phyloP scores from a whole-genome alignment of 345 rosid species.

The Clausena lansium region DNA sequence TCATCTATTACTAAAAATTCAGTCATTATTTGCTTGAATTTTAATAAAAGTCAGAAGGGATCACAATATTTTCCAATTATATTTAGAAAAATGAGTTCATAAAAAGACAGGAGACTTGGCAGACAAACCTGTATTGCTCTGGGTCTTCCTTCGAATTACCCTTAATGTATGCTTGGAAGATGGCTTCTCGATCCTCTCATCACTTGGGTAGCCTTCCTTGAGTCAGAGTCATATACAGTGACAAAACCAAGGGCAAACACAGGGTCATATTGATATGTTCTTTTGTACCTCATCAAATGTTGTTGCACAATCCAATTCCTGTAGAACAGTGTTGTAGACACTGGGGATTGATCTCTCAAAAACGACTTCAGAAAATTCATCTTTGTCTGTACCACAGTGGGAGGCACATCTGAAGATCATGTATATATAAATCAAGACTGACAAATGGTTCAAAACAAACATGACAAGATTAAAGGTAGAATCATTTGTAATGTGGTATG shows the following conservation, averaged over 20 bases:
- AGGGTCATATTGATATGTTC: slow-evolving; percentile 71
- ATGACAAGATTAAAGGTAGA: background rate
- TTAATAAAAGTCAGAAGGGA: background rate
- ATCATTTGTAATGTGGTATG: background rate
- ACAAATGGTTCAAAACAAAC: background rate
- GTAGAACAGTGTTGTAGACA: slow-evolving; percentile 78
- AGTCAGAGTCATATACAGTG: slow-evolving; percentile 91
- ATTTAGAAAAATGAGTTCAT: background rate
- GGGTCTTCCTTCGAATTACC: slow-evolving; percentile 98
- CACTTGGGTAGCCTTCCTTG: slow-evolving; percentile 97
- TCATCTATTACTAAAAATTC: background rate
- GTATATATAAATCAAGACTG: slow-evolving; percentile 4
- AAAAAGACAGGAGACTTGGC: background rate
- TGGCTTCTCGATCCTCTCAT: slow-evolving; percentile 82
- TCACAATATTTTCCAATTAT: background rate
- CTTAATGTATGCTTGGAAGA: slow-evolving; percentile 74
- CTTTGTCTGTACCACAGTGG: slow-evolving; percentile 91
- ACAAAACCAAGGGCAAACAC: slow-evolving; percentile 97
- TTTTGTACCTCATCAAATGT: slow-evolving; percentile 91
- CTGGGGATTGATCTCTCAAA: slow-evolving; percentile 91
- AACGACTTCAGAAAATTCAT: slow-evolving; percentile 68
- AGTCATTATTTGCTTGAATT: background rate
- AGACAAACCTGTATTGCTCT: slow-evolving; percentile 71
- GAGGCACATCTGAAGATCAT: slow-evolving; percentile 62
- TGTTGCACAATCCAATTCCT: slow-evolving; percentile 95